Base-by-base conservation (phyloP, 2,329 filamentous ascomycete genomes). In the Fusarium buxicola region DNA sequence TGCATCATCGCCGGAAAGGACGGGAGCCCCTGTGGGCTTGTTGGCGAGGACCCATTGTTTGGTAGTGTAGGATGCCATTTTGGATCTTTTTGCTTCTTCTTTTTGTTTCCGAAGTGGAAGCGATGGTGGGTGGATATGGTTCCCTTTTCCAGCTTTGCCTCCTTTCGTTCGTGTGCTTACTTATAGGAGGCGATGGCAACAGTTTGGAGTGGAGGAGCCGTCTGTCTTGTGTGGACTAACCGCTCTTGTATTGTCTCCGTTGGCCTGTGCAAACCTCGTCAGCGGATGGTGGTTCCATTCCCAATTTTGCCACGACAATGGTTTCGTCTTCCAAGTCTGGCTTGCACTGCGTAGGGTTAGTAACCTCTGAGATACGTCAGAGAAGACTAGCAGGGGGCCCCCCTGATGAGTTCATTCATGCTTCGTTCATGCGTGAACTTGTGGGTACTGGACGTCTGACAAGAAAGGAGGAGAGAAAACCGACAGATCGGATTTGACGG, bases 1-100 rank as follows among this genome's bases (percentile, higher is more conserved):
- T 9, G 71, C 66, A 32, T 73, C 59, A 40, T 64, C 63, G 25
- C 71, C 71, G 3, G 61, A 58, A 32, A 73, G 65, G 25, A 68
- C 52, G 30, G 71, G 71, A 34, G 62, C 63, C 46, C 63, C 71
- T 43, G 63, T 51, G 24, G 70, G 70, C 63, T 69, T 71, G 48
- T 61, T 61, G 56, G 55, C 56, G 31, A 73, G 68, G 53, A 70
- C 57, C 71, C 71, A 73, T 72, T 71, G 70, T 66, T 73, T 73
- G 52, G 70, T 73, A n/a, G 68, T 71, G 41, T 61, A 63, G 6
- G 64, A 62, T 31, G 68, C 49, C 68, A 70, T 70, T 48, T 45
- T 57, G 36, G 21, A 31, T 9, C 35, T 13, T 15, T 30, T 31
- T 36, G 45, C 48, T 39, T 60, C 54, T 31, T 43, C 11, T 16